Evolutionary conservation across 2,329 filamentous ascomycete genomes (phyloP).

Genomic region (Neofusicoccum sp.): DNA sequence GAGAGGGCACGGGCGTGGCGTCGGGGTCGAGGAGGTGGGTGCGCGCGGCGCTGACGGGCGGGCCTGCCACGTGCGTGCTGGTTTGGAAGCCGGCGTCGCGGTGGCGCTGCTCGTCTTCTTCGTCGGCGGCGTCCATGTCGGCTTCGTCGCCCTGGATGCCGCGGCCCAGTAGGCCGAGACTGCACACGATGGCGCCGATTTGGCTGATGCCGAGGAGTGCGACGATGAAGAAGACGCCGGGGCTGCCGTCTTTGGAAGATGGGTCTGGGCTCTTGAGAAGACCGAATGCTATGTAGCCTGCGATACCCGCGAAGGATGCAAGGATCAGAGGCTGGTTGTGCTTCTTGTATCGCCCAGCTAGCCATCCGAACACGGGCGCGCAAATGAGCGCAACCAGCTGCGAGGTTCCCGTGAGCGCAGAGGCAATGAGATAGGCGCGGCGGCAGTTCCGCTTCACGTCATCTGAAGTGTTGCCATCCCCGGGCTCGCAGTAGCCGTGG

Average conservation of each 20-base stretch:
- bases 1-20: conserved; percentile 6
- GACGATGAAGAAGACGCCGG: conserved; percentile 73
- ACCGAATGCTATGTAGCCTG: conserved; percentile 78
- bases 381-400: conserved; percentile 84
- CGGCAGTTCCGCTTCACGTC: conserved; percentile 86
- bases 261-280: conserved; percentile 77
- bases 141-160: conserved; percentile 66
- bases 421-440: conserved; percentile 83
- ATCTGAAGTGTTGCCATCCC: conserved; percentile 41
- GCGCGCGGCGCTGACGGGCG: background rate
- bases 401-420: conserved; percentile 84
- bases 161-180: conserved; percentile 80
- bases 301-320: conserved; percentile 71
- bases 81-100: background rate
- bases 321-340: conserved; percentile 75
- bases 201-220: conserved; percentile 86
- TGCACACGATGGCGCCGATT: conserved; percentile 95
- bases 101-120: conserved; percentile 21
- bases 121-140: conserved; percentile 12
- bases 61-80: background rate
- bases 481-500: conserved; percentile 71
- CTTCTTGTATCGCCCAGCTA: conserved; percentile 64
- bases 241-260: conserved; percentile 67
- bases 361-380: conserved; percentile 84
- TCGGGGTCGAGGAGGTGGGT: conserved; percentile 21